Evolutionary conservation across 202 grass and related monocot species (phyloP), one percentile per base, ranked within the genome.

Genomic region (Setaria italica): DNA sequence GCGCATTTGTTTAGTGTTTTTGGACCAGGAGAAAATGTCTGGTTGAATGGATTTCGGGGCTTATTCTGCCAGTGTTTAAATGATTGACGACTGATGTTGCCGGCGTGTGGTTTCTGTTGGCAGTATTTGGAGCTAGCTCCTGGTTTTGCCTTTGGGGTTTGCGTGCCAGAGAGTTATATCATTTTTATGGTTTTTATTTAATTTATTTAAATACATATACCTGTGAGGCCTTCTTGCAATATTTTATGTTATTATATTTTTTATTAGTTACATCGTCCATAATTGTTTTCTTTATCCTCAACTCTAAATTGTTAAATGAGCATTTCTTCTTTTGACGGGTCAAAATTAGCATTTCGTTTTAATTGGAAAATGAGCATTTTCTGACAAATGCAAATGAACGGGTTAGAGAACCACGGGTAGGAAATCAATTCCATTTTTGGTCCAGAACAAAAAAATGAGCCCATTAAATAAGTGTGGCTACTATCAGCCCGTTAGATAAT

Each of bases 91-190:
- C 48, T 55, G 59, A 20, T n/a, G 33, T 41, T 13, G 33, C 78
- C 19, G 17, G 37, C 63, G 46, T 54, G 62, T 80, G 78, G 32
- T 54, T 80, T 80, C 37, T 32, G 11, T 37, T 68, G 63, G 19
- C 48, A 80, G 78, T 8, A 39, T 10, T 41, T 51, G 62, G 60
- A 80, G 77, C 42, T 37, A 45, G 42, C 76, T 79, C 25, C 43
- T 15, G 46, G 77, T 50, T 65, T 66, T 51, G 42, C 43, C 13
- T 50, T 42, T 34, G n/a, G n/a, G 29, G 5, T 9, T 79, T 20
- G 25, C 41, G 29, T 47, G 55, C 37, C 3, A 35, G 19, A 25
- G 51, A 12, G 42, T 30, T 6, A 3, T 47, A 12, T 0, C 5
- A 30, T 48, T 19, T 71, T 6, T 47, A 9, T 12, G 21, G 25